Evolutionary conservation across 169 alveolate genomes (phyloP), one percentile per base, ranked within the genome.

Genomic region (Plasmodium vinckei): DNA sequence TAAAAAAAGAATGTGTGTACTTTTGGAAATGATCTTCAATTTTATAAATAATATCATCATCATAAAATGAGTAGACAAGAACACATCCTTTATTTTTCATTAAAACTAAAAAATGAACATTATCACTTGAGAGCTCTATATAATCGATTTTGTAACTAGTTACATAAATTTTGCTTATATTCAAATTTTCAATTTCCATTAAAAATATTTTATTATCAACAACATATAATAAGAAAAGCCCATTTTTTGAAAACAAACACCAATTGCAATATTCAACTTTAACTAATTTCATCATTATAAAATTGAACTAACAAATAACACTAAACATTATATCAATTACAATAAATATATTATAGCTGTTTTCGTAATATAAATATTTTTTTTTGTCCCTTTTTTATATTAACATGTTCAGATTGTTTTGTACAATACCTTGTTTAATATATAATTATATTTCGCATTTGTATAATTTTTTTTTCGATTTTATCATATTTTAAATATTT

Each of bases 161-260:
- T n/a, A 73, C 59, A 54, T 73, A 73, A 9, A 73, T 44, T 19
- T 73, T 63, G 27, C 7, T 15, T 63, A 73, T 5, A 1, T 42
- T 23, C 9, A 73, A 42, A 39, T 21, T 44, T 12, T 61, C 64
- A 19, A 67, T 21, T 47, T 73, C 73, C n/a, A 47, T 73, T 47
- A 61, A 21, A 60, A 73, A 60, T 44, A 73, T 13, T 47, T 73
- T 49, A 61, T 73, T 73, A 19, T 47, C 57, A 33, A 73, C 61
- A n/a, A 60, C 47, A 21, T 73, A 61, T 6, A 73, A 19, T 47
- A 73, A 73, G 69, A 73, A 73, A 23, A 73, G 27, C 0, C 88
- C 88, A 73, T 54, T 57, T 12, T 73, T 46, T 46, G 88, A 73
- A 65, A 73, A 73, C 23, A 27, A 73, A 15, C 88, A 73, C 21